Evolutionary conservation across 140 eudicot species (phyloP), one percentile per base, ranked within the genome.

Genomic region (Erigeron philadelphicus): DNA sequence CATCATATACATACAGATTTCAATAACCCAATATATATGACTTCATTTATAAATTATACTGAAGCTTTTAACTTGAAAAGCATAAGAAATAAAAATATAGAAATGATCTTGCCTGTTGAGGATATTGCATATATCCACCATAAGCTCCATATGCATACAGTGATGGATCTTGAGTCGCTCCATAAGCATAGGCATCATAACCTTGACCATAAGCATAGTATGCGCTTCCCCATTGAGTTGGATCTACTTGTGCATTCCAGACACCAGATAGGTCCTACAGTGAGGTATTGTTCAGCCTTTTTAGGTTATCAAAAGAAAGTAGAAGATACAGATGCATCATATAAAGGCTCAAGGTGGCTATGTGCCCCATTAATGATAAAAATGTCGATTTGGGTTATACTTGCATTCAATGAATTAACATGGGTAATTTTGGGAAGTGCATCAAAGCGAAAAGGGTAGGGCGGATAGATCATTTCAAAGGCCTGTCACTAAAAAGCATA

Each of bases 161-260:
- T 35, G 96, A 88, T 40, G 96, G 96, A 82, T 89, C 98, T 31
- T 87, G 95, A 69, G 90, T 75, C 53, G 85, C 86, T 56, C 89
- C 98, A 76, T 93, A 93, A 23, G 83, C 90, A 85, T 87, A 93
- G 80, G 98, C 84, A 80, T 89, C 98, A 59, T 93, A 89, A 76
- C 95, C 94, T 81, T 89, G 96, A 55, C 98, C 98, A 77, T 93
- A 93, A 61, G 86, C 95, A 80, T 93, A 93, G 76, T 93, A 89
- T 46, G 95, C 95, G 53, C 86, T 76, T 70, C 72, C 73, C 92
- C 87, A 88, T 74, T 88, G 98, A 76, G 59, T 88, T 57, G 87
- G 87, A 77, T 93, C 98, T 4, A 81, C 76, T 58, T 90, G 87
- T 71, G 78, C 81, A 64, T 78, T 84, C 96, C 96, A 89, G 0